Conservation (phyloP, 306 rosid genomes). For the Clitoria ternatea region DNA sequence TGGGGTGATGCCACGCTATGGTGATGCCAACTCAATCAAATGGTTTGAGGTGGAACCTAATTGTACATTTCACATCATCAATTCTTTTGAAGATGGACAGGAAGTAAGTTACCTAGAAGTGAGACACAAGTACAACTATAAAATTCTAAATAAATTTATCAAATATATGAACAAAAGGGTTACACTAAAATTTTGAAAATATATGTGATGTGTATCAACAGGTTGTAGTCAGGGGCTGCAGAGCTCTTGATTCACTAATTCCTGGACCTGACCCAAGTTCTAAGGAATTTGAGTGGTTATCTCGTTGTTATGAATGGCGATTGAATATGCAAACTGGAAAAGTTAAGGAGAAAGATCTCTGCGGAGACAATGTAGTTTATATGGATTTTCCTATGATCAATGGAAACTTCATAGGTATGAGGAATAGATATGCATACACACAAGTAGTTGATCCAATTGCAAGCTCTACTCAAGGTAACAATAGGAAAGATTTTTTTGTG, state of each 20-base stretch:
- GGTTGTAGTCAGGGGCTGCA: slow-evolving; percentile 79
- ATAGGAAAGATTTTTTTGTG: not conserved
- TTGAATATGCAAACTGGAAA: slow-evolving; percentile 54
- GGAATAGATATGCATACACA: slow-evolving; percentile 50
- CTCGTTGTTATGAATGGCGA: slow-evolving; percentile 61
- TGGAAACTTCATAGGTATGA: slow-evolving; percentile 38
- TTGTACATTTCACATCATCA: slow-evolving; percentile 63
- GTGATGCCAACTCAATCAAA: slow-evolving; percentile 47
- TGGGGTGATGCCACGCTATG: slow-evolving; percentile 74
- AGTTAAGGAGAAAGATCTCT: slow-evolving; percentile 45
- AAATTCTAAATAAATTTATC: not conserved
- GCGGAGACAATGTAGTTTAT: slow-evolving; percentile 7
- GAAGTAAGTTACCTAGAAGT: slow-evolving; percentile 34
- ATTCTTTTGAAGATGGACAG: slow-evolving; percentile 56
- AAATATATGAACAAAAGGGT: not conserved
- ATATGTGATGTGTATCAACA: slow-evolving; percentile 13
- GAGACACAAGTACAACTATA: no score
- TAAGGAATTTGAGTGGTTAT: slow-evolving; percentile 29
- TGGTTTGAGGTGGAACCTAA: slow-evolving; percentile 71
- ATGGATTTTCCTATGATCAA: slow-evolving; percentile 79
- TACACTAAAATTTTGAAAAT: not conserved
- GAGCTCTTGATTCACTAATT: slow-evolving; percentile 56
- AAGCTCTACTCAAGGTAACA: slow-evolving; percentile 39
- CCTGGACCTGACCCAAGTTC: slow-evolving; percentile 44
- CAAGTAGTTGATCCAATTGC: slow-evolving; percentile 48